phyloP scores from a whole-genome alignment of 306 rosid species.

The Herpetospermum pedunculosum region DNA sequence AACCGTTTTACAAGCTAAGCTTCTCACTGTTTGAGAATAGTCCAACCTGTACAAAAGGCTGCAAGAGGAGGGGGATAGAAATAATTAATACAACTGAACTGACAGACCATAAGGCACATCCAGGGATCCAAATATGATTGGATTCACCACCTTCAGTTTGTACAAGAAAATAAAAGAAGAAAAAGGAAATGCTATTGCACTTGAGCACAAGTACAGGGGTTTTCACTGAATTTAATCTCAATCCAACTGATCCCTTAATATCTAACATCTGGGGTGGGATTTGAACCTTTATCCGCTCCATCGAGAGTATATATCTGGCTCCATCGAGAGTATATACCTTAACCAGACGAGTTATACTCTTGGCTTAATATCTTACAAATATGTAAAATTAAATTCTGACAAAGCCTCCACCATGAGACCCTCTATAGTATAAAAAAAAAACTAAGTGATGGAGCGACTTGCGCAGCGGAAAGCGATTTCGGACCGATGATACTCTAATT shows the following conservation, averaged over 20 bases:
- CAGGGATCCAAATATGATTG: background rate
- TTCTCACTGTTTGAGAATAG: conserved; percentile 70
- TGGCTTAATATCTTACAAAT: too few species aligned
- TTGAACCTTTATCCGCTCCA: too few species aligned
- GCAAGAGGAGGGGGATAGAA: conserved; percentile 16
- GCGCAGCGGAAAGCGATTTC: too few species aligned
- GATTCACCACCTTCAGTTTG: too few species aligned
- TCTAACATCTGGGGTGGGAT: too few species aligned
- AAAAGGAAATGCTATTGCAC: background rate
- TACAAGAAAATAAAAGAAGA: background rate
- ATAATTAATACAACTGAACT: background rate
- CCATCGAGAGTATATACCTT: too few species aligned
- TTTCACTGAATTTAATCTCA: background rate
- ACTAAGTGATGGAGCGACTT: too few species aligned
- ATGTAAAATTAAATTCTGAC: too few species aligned
- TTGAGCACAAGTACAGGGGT: background rate
- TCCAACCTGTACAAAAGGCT: conserved; percentile 81
- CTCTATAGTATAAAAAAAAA: background rate
- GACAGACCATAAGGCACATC: background rate
- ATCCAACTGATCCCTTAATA: background rate
- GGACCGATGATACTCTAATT: too few species aligned
- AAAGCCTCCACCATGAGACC: background rate
- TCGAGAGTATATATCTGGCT: too few species aligned
- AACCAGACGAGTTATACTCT: too few species aligned
- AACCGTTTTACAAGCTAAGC: conserved; percentile 82